Conservation (phyloP, 2,329 filamentous ascomycete species). For the Fusarium sp. region DNA sequence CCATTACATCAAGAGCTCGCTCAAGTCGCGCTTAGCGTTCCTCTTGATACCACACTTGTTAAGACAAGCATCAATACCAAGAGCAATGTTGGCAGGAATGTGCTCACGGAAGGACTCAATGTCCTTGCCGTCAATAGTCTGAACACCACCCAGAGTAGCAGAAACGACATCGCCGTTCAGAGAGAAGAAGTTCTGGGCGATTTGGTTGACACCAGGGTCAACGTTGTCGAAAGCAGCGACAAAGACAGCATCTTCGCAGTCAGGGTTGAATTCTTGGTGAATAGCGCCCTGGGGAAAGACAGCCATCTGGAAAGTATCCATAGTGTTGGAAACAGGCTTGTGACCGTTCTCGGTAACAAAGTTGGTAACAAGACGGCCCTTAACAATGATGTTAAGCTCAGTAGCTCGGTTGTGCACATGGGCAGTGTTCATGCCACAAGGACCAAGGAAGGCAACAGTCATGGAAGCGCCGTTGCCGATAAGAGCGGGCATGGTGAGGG, state of each 20-base stretch:
- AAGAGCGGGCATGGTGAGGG: slow-evolving; percentile 19
- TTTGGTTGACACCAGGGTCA: slow-evolving; percentile 59
- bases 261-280: slow-evolving; percentile 64
- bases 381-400: slow-evolving; percentile 16
- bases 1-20: not conserved
- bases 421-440: slow-evolving; percentile 21
- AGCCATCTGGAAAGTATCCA: slow-evolving; percentile 57
- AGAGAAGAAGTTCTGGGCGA: slow-evolving; percentile 51
- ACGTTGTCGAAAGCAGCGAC: slow-evolving; percentile 59
- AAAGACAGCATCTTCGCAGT: slow-evolving; percentile 60
- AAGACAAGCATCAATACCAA: slow-evolving; percentile 21
- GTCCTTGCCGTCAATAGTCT: slow-evolving; percentile 17
- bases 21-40: slow-evolving; percentile 8
- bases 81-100: slow-evolving; percentile 12
- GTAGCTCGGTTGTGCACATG: slow-evolving; percentile 20
- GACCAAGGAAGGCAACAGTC: slow-evolving; percentile 15
- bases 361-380: slow-evolving; percentile 16
- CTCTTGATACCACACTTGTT: slow-evolving; percentile 24
- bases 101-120: slow-evolving; percentile 11
- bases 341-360: slow-evolving; percentile 5
- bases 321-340: slow-evolving; percentile 51
- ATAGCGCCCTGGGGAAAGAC: slow-evolving; percentile 62
- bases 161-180: not conserved
- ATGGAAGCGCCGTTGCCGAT: slow-evolving; percentile 21
- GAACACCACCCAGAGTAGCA: not conserved